These are phyloP conservation scores for Nothophoma quercina DNA, from an alignment of 2,329 filamentous ascomycete genomes.

Conservation along the genomic window DNA sequence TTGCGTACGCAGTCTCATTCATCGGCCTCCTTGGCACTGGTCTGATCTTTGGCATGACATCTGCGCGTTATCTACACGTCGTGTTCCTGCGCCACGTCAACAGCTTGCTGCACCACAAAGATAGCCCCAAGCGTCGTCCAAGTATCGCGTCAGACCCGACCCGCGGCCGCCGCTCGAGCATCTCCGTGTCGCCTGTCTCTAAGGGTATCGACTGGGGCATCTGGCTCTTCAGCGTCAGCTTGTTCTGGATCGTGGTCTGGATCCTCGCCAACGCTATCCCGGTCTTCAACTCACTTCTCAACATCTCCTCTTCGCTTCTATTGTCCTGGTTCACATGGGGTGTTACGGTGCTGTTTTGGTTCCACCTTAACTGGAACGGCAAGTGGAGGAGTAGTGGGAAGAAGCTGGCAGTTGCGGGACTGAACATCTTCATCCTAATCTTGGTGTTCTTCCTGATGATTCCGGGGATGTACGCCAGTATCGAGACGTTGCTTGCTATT, in stretches of 20 bases:
- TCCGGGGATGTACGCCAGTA: constrained; percentile 38
- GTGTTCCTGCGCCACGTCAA: constrained; percentile 31
- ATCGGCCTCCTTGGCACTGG: constrained; percentile 35
- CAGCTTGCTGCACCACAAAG: constrained; percentile 22
- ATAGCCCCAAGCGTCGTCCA: constrained; percentile 8
- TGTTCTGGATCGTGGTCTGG: constrained; percentile 39
- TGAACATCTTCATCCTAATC: constrained; percentile 33
- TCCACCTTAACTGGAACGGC: constrained; percentile 38
- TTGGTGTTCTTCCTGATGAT: constrained; percentile 35
- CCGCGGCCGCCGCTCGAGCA: constrained; percentile 26
- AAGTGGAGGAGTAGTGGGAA: constrained; percentile 29
- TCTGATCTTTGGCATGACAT: constrained; percentile 35
- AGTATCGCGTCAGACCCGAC: constrained; percentile 16
- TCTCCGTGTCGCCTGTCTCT: constrained; percentile 22
- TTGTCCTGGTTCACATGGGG: constrained; percentile 41
- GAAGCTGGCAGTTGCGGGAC: constrained; percentile 29
- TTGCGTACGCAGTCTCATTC: constrained; percentile 32
- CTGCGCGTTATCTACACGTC: constrained; percentile 32
- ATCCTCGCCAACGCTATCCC: constrained; percentile 40
- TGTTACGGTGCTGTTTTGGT: constrained; percentile 40
- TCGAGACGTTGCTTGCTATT: constrained; percentile 28
- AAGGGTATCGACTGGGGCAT: constrained; percentile 28
- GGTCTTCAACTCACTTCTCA: constrained; percentile 37
- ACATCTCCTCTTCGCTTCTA: constrained; percentile 34
- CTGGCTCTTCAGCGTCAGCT: constrained; percentile 32